phyloP scores from a whole-genome alignment of 352 stramenopile species.

The Phytopythium oedochilum region DNA sequence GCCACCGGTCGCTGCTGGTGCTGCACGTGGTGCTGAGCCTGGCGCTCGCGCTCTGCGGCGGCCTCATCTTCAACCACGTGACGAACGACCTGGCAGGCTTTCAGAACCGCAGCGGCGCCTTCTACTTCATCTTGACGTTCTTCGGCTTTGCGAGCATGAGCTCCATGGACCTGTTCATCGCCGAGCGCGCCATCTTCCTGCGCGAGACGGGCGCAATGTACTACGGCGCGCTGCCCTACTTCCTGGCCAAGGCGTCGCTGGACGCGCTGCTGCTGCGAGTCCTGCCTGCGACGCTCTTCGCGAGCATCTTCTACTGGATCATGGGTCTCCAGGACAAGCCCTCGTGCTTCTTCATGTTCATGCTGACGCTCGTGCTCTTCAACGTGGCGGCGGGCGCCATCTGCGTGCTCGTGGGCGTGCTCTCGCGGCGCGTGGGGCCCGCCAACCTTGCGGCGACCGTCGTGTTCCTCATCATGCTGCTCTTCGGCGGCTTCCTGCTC shows the following conservation, averaged over 20 bases:
- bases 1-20: slow-evolving; percentile 64
- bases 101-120: slow-evolving; percentile 79
- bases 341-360: slow-evolving; percentile 62
- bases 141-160: slow-evolving; percentile 84
- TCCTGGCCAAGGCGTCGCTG: slow-evolving; percentile 66
- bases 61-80: slow-evolving; percentile 79
- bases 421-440: slow-evolving; percentile 53
- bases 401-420: slow-evolving; percentile 66
- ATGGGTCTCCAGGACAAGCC: slow-evolving; percentile 70
- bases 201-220: slow-evolving; percentile 77
- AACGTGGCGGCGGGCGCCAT: slow-evolving; percentile 75
- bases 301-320: slow-evolving; percentile 86
- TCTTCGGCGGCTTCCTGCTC: slow-evolving; percentile 87
- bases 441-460: slow-evolving; percentile 75
- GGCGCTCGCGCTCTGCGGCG: slow-evolving; percentile 52
- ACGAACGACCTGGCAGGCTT: slow-evolving; percentile 80
- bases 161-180: slow-evolving; percentile 83
- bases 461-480: slow-evolving; percentile 72
- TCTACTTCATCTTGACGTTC: slow-evolving; percentile 86
- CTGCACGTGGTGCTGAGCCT: slow-evolving; percentile 60
- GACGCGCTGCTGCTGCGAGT: slow-evolving; percentile 75
- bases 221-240: slow-evolving; percentile 77
- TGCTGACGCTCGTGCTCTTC: slow-evolving; percentile 70
- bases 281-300: slow-evolving; percentile 67
- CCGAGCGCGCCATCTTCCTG: slow-evolving; percentile 69